Percentiles rank a stretch among this genome's conserved stretches.
Conservation (phyloP, 202 grass and related monocot genomes). For the Zoysia matrella region DNA sequence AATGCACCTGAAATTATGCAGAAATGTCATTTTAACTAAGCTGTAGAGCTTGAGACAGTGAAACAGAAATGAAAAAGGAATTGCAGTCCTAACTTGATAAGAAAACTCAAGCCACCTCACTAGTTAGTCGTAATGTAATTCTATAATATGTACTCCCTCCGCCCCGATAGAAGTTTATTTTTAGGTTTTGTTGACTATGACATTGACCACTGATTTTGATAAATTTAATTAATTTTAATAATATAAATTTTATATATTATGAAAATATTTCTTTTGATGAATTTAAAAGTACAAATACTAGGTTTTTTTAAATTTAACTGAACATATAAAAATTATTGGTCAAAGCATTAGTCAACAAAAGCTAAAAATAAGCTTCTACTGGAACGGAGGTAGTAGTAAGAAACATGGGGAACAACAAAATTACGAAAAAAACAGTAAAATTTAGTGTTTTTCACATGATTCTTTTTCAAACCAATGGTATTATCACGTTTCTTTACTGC, state of each 20-base stretch:
- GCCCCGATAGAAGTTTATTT: too few species aligned
- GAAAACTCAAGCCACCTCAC: neutral
- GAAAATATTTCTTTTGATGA: too few species aligned
- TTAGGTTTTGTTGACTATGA: too few species aligned
- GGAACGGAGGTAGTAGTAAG: neutral
- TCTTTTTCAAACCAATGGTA: neutral
- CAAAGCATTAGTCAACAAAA: too few species aligned
- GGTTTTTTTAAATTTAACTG: too few species aligned
- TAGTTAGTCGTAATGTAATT: neutral
- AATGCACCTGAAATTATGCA: constrained; percentile 62
- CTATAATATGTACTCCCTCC: neutral
- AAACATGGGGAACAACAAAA: neutral
- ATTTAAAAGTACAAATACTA: too few species aligned
- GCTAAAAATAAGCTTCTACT: too few species aligned
- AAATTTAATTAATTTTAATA: too few species aligned
- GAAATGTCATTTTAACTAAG: neutral
- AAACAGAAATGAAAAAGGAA: constrained; percentile 9
- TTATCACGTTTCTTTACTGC: neutral
- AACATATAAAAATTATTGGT: too few species aligned
- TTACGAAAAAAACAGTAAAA: constrained; percentile 1
- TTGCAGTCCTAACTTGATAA: constrained; percentile 17
- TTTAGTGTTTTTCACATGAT: neutral
- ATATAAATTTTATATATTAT: too few species aligned
- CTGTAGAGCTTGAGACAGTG: neutral
- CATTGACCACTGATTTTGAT: too few species aligned